Evolutionary conservation across 345 rosid genomes (phyloP).

Genomic region (Pseudoturritis turrita): DNA sequence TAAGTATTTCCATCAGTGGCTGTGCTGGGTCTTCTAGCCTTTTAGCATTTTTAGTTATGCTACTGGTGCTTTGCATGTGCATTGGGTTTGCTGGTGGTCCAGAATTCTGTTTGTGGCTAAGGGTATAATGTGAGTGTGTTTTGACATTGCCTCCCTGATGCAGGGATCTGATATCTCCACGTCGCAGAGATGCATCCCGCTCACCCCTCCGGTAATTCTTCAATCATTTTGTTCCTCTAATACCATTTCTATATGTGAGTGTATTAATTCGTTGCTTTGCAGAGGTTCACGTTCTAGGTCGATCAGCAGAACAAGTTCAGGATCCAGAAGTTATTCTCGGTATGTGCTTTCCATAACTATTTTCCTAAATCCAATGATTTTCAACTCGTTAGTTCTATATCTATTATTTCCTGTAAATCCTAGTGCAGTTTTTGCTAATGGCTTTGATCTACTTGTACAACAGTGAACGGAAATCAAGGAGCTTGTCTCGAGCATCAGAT

Average conservation of each 20-base stretch:
- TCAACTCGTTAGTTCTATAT: not conserved
- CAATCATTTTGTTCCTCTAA: not conserved
- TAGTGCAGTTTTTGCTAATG: conserved; percentile 12
- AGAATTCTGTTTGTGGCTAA: not conserved
- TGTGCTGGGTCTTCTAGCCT: not conserved
- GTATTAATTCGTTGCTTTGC: conserved; percentile 30
- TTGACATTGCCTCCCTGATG: not conserved
- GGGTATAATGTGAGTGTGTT: not conserved
- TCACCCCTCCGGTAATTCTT: conserved; percentile 35
- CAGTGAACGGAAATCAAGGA: conserved; percentile 55
- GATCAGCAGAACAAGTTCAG: conserved; percentile 50
- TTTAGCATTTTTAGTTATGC: not conserved
- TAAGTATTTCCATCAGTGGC: not conserved
- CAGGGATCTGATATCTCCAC: conserved; percentile 45
- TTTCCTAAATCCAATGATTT: not conserved
- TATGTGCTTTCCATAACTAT: conserved; percentile 25
- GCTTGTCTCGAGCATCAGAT: conserved; percentile 62
- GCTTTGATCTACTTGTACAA: conserved; percentile 12
- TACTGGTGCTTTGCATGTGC: too few species aligned
- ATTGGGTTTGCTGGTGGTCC: not conserved
- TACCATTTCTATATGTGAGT: not conserved
- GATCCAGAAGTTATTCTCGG: conserved; percentile 65
- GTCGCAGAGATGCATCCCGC: conserved; percentile 23
- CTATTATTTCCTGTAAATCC: not conserved
- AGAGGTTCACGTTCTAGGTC: conserved; percentile 52